Percentiles rank a stretch among this genome's conserved stretches.
Evolutionary conservation across 345 rosid species (phyloP).

Genomic region (Passiflora organensis): DNA sequence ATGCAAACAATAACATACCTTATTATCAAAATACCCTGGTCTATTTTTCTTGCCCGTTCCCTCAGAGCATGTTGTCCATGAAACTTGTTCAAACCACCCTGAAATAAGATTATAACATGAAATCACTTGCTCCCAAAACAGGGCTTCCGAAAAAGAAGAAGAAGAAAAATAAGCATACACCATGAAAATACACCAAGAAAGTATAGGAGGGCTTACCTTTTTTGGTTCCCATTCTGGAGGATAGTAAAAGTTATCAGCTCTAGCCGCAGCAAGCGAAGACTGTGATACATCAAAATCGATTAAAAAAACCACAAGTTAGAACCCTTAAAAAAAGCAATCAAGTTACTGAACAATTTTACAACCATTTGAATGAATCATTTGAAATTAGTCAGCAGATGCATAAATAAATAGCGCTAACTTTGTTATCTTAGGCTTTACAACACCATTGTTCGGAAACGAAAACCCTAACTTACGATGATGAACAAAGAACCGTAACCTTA

Average conservation of each 20-base stretch:
- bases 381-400: too few relatives aligned
- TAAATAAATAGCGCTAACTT: too few relatives aligned
- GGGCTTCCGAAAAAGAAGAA: not conserved
- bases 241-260: constrained; percentile 95
- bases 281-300: constrained; percentile 26
- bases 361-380: constrained; percentile 14
- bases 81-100: constrained; percentile 93
- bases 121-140: constrained; percentile 1
- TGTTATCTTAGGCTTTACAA: too few relatives aligned
- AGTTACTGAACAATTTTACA: not conserved
- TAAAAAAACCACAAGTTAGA: not conserved
- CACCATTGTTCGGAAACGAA: too few relatives aligned
- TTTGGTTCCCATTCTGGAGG: constrained; percentile 96
- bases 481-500: too few relatives aligned
- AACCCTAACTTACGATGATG: too few relatives aligned
- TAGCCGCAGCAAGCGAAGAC: constrained; percentile 96
- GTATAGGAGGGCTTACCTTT: constrained; percentile 34
- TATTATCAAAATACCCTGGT: constrained; percentile 87
- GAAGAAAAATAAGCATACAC: too few relatives aligned
- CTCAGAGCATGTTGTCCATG: constrained; percentile 94
- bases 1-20: constrained; percentile 37
- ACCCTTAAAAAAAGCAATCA: not conserved
- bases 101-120: constrained; percentile 12
- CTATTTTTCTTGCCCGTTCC: constrained; percentile 88
- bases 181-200: constrained; percentile 3